phyloP scores from a whole-genome alignment of 371 early-diverging fungal genomes.

The Astathelohania contejeani region DNA sequence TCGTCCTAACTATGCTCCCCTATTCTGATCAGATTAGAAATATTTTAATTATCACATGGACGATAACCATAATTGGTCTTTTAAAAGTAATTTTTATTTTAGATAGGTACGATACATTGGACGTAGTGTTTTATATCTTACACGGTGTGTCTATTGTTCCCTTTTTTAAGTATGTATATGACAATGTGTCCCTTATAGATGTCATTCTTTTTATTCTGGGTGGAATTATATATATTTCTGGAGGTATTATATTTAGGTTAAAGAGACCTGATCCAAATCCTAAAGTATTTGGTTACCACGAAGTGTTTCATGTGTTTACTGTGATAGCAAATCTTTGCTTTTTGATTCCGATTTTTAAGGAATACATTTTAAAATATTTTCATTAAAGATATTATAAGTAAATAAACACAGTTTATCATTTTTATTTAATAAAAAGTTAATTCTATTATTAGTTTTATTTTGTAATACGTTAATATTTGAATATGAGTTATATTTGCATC shows the following conservation, averaged over 20 bases:
- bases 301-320: conserved; percentile 51
- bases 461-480: too few relatives aligned
- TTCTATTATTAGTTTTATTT: too few relatives aligned
- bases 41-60: conserved; percentile 38
- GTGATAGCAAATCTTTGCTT: conserved; percentile 50
- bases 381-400: too few relatives aligned
- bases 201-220: conserved; percentile 36
- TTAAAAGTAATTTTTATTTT: conserved; percentile 41
- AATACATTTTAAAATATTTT: too few relatives aligned
- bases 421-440: too few relatives aligned
- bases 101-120: conserved; percentile 30
- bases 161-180: conserved; percentile 28
- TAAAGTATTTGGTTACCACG: conserved; percentile 51
- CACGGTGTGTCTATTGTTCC: conserved; percentile 49
- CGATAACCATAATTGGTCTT: conserved; percentile 42
- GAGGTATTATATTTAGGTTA: conserved; percentile 48
- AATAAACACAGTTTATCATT: too few relatives aligned
- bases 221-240: conserved; percentile 47
- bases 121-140: conserved; percentile 45
- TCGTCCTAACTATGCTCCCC: conserved; percentile 24
- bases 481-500: too few relatives aligned
- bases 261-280: conserved; percentile 50
- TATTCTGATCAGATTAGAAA: background rate
- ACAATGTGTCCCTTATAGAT: conserved; percentile 14
- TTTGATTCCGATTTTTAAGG: conserved; percentile 38